phyloP scores from a whole-genome alignment of 2,329 filamentous ascomycete genomes.

The Colletotrichum spaethianum region DNA sequence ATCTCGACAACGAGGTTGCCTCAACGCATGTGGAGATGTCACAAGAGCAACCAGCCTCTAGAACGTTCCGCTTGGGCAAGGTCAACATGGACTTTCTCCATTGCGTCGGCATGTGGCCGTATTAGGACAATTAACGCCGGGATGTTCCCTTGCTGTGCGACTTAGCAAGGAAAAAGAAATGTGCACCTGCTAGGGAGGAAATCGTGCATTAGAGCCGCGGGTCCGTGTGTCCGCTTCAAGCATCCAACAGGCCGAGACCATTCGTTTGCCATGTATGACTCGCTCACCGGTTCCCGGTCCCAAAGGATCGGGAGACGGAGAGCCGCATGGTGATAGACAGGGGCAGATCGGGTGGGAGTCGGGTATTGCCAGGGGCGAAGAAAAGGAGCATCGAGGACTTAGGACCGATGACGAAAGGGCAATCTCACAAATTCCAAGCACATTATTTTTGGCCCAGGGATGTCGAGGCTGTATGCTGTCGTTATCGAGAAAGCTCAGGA shows the following conservation, averaged over 20 bases:
- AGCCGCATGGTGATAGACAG: conserved; percentile 35
- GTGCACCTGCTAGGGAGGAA: conserved; percentile 12
- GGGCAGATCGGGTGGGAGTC: conserved; percentile 12
- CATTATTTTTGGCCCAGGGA: conserved; percentile 13
- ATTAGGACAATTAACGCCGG: neutral
- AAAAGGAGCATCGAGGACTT: neutral
- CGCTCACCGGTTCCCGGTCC: neutral
- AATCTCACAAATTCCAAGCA: neutral
- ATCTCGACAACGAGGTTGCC: neutral
- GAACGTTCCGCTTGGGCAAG: neutral
- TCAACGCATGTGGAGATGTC: neutral
- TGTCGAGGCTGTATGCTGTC: conserved; percentile 4
- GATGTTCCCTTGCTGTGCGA: neutral
- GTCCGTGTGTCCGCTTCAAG: neutral
- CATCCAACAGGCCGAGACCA: conserved; percentile 22
- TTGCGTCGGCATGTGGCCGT: neutral
- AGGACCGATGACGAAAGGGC: neutral
- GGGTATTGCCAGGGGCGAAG: neutral
- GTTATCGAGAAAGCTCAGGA: conserved; percentile 24
- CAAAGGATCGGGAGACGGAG: conserved; percentile 1
- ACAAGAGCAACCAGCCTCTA: neutral
- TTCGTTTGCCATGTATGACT: conserved; percentile 1
- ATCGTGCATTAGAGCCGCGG: conserved; percentile 12
- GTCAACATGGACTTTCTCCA: neutral
- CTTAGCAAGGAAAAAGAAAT: conserved; percentile 27